These are phyloP conservation scores for Elsinoe necatrix DNA, from an alignment of 2,329 filamentous ascomycete genomes.

Conservation along the genomic window DNA sequence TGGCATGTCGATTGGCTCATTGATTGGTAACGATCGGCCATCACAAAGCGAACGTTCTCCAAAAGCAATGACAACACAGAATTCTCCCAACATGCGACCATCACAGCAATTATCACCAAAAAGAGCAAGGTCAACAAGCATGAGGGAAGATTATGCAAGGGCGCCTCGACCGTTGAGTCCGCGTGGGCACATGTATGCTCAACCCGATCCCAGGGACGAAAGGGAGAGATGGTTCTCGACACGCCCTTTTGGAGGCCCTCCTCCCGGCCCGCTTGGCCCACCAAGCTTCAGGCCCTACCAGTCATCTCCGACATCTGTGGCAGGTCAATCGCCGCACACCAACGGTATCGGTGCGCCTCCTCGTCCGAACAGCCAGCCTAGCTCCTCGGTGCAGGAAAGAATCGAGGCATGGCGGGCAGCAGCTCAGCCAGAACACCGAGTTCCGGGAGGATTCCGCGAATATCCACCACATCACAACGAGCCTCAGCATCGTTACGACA, in stretches of 20 bases:
- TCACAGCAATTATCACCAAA: slow-evolving; percentile 42
- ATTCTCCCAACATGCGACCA: slow-evolving; percentile 30
- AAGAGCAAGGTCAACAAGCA: slow-evolving; percentile 31
- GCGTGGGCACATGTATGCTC: slow-evolving; percentile 3
- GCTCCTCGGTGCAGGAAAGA: slow-evolving; percentile 9
- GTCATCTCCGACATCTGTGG: slow-evolving; percentile 26
- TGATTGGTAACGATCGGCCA: slow-evolving; percentile 46
- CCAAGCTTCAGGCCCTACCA: slow-evolving; percentile 27
- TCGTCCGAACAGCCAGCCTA: slow-evolving; percentile 30
- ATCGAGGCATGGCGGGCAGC: slow-evolving; percentile 7
- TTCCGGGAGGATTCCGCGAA: slow-evolving; percentile 19
- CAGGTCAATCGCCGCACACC: slow-evolving; percentile 14
- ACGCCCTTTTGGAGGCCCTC: slow-evolving; percentile 5
- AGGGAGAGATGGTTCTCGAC: slow-evolving; percentile 13
- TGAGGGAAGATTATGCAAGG: slow-evolving; percentile 27
- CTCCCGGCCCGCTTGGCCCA: slow-evolving; percentile 19
- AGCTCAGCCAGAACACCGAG: slow-evolving; percentile 16
- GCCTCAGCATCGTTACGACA: slow-evolving; percentile 8
- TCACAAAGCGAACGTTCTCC: slow-evolving; percentile 26
- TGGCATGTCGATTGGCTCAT: slow-evolving; percentile 67
- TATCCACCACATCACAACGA: neutral
- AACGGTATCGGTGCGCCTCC: slow-evolving; percentile 15
- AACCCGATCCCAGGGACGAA: neutral
- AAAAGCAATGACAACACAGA: slow-evolving; percentile 23
- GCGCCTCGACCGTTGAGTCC: slow-evolving; percentile 24